These are phyloP conservation scores for Trichoderma cornu-damae DNA, from an alignment of 2,329 filamentous ascomycete genomes.

Conservation along the genomic window DNA sequence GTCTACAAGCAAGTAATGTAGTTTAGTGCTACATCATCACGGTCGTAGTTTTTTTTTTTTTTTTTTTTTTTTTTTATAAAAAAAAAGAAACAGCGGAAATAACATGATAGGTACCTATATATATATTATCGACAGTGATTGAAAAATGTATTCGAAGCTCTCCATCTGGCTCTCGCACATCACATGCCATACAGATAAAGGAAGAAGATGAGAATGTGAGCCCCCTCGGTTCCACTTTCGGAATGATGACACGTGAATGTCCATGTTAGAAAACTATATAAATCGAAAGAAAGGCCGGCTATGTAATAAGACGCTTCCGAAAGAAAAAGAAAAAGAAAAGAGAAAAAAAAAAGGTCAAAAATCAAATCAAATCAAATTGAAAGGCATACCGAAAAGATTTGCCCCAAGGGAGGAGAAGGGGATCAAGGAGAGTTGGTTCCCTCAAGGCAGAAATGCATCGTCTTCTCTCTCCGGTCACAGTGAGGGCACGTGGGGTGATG, in stretches of 20 bases:
- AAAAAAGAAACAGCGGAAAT: neutral
- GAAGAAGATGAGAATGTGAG: no score
- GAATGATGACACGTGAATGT: neutral
- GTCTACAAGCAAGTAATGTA: no score
- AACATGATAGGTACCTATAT: neutral
- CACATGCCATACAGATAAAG: no score
- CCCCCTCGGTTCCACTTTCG: neutral
- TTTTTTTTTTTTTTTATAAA: no score
- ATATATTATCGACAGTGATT: neutral
- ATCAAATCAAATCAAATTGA: no score
- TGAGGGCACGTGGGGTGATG: neutral
- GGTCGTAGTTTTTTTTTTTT: no score
- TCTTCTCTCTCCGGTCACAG: constrained; percentile 1
- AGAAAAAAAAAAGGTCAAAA: no score
- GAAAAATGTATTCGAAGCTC: neutral
- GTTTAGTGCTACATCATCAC: no score
- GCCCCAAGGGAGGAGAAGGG: neutral
- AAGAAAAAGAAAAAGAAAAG: no score
- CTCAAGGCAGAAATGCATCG: neutral
- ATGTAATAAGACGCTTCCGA: neutral
- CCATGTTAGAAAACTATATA: neutral
- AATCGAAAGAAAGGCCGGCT: neutral
- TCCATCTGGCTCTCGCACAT: no score
- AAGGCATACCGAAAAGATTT: no score
- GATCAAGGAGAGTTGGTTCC: neutral